Evolutionary conservation across 352 stramenopile species (phyloP).

Genomic region (Phytophthora citricola): DNA sequence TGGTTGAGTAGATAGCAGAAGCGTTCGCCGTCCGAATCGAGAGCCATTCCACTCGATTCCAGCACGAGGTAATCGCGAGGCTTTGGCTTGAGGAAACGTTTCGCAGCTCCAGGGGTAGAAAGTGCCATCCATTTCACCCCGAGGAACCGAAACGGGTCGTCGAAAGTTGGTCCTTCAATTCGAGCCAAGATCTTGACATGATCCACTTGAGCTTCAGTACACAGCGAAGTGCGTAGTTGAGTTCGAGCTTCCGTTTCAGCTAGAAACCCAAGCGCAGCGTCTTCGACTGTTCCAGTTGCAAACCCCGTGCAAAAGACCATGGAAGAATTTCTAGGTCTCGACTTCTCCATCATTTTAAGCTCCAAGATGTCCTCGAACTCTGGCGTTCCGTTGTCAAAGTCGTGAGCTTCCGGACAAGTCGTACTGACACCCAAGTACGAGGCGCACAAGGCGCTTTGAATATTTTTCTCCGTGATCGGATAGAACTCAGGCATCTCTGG

Average conservation of each 20-base stretch:
- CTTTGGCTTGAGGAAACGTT: not conserved
- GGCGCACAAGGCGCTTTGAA: slow-evolving; percentile 11
- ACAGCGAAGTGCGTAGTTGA: not conserved
- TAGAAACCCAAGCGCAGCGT: not conserved
- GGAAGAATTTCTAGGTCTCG: not conserved
- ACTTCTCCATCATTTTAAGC: not conserved
- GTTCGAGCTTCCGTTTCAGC: not conserved
- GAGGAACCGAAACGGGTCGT: not conserved
- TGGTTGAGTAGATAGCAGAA: not conserved
- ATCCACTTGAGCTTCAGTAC: not conserved
- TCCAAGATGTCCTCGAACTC: not conserved
- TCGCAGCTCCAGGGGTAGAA: not conserved
- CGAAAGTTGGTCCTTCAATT: not conserved
- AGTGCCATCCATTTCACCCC: not conserved
- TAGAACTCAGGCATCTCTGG: not conserved
- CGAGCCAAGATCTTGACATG: not conserved
- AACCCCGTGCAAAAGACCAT: not conserved
- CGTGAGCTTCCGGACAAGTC: slow-evolving; percentile 20
- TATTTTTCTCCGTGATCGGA: slow-evolving; percentile 16
- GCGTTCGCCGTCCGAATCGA: not conserved
- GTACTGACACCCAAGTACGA: slow-evolving; percentile 18
- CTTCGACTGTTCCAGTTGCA: not conserved
- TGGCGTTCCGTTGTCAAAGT: slow-evolving; percentile 4
- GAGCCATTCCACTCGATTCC: not conserved
- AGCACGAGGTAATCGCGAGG: not conserved